Base-by-base conservation (phyloP, 805 yeast genomes). In the Wickerhamiella musiphila region DNA sequence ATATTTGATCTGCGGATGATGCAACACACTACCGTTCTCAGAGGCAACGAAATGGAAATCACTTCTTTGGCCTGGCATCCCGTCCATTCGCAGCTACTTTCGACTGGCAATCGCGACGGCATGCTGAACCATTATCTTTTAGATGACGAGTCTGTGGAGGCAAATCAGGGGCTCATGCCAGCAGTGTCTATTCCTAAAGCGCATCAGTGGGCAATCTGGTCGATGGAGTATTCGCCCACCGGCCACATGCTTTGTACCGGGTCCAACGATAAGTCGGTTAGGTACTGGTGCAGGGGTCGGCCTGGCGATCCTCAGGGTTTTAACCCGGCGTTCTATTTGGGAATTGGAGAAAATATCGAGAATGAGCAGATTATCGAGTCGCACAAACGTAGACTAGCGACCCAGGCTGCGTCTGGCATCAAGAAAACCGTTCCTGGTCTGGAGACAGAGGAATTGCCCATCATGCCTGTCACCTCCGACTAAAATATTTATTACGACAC, bases 41-140 rank as follows among this genome's bases (percentile, higher is more conserved):
- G 84, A 40, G 84, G 86, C 35, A 71, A 72, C 44, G 92, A 83
- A 28, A 68, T 79, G 4, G 96, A 90, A 49, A 66, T 84, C 27
- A 72, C 90, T 35, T 68, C 93, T 26, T 63, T 90, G 18, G 68
- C 82, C 24, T 90, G 98, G 95, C 90, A 90, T 50, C 96, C 96
- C 1, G 59, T 74, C 8, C 94, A 86, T 49, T 66, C 84, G 3
- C 65, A 78, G 1, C 59, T 78, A 51, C 56, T 90, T 14, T 70
- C 93, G 0, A 72, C 84, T 1, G 96, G 94, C 1, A 77, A 83
- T 4, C 83, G 78, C 51, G 86, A 79, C 49, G 99, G 99, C 4
- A 69, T 90, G 5, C 58, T 92, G 46, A 68, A 69, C 44, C 86
- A 81, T 51, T 90, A 75, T 50, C 50, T 70, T 25, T 54, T 82